A percentile compares a stretch with the other conserved stretches of the same genome.
These are phyloP conservation scores for Fusarium falciforme DNA, from an alignment of 2,329 filamentous ascomycete species.

Conservation along the genomic window DNA sequence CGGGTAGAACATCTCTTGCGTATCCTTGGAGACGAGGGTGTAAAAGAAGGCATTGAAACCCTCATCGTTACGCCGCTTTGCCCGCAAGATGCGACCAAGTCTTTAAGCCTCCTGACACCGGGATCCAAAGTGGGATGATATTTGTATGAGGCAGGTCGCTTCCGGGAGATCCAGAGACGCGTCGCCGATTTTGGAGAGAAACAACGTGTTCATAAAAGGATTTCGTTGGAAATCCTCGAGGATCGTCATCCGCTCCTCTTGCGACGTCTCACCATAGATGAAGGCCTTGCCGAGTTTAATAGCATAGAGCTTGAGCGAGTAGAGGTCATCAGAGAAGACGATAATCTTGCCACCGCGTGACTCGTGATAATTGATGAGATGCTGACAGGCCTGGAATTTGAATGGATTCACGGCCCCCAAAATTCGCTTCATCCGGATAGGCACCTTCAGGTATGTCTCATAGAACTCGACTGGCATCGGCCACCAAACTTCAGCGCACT, in stretches of 20 bases:
- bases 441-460: constrained; percentile 80
- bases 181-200: constrained; percentile 94
- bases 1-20: constrained; percentile 86
- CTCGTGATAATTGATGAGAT: constrained; percentile 94
- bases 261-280: constrained; percentile 86
- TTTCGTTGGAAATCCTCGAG: constrained; percentile 94
- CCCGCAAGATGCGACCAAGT: constrained; percentile 86
- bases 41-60: constrained; percentile 99
- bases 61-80: constrained; percentile 92
- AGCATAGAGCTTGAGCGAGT: constrained; percentile 84
- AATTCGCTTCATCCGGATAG: constrained; percentile 48
- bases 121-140: constrained; percentile 94
- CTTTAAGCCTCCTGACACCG: constrained; percentile 93
- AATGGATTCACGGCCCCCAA: constrained; percentile 92
- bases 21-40: constrained; percentile 92
- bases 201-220: constrained; percentile 85
- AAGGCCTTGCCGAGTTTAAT: constrained; percentile 82
- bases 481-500: constrained; percentile 96
- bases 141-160: constrained; percentile 93
- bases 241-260: constrained; percentile 83
- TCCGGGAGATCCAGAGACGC: constrained; percentile 93
- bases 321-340: constrained; percentile 95
- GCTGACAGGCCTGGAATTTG: constrained; percentile 95
- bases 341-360: constrained; percentile 93
- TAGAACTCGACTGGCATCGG: constrained; percentile 97